Evolutionary conservation across 768 basidiomycete genomes (phyloP).

Genomic region (Calocybe cyanea): DNA sequence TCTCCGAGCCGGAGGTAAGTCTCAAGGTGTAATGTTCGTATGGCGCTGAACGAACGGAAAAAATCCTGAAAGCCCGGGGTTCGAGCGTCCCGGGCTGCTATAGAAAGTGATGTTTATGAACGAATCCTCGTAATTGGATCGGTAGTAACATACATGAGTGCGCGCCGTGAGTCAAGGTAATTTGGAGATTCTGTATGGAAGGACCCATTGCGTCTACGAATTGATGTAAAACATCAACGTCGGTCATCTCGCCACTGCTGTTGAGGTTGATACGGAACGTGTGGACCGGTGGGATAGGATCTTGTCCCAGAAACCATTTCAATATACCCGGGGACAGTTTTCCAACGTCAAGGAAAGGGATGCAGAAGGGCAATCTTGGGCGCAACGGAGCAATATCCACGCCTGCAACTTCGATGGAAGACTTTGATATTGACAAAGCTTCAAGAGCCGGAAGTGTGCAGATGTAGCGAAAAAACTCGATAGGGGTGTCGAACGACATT

Average conservation of each 20-base stretch:
- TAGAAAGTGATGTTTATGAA: conserved; percentile 6
- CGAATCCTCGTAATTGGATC: neutral
- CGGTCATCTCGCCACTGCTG: conserved; percentile 10
- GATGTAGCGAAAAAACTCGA: conserved; percentile 23
- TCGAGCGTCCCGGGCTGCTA: conserved; percentile 9
- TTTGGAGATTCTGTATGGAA: conserved; percentile 20
- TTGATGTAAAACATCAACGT: conserved; percentile 4
- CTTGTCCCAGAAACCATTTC: conserved; percentile 24
- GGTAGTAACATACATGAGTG: conserved; percentile 18
- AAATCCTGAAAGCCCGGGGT: conserved; percentile 18
- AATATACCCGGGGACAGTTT: conserved; percentile 17
- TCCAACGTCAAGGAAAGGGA: conserved; percentile 19
- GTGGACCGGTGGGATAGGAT: conserved; percentile 18
- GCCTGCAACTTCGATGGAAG: conserved; percentile 16
- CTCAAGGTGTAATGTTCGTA: conserved; percentile 24
- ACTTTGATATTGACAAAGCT: conserved; percentile 24
- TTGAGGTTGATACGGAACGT: conserved; percentile 21
- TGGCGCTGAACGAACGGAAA: conserved; percentile 17
- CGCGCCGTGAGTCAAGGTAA: conserved; percentile 20
- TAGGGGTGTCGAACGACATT: conserved; percentile 19
- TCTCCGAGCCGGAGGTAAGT: conserved; percentile 19
- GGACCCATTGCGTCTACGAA: conserved; percentile 21
- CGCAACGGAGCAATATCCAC: conserved; percentile 12
- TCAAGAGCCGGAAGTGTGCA: conserved; percentile 24
- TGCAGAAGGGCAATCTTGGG: conserved; percentile 14